Evolutionary conservation across 2,329 filamentous ascomycete genomes (phyloP).

Genomic region (Arthroderma uncinatum): DNA sequence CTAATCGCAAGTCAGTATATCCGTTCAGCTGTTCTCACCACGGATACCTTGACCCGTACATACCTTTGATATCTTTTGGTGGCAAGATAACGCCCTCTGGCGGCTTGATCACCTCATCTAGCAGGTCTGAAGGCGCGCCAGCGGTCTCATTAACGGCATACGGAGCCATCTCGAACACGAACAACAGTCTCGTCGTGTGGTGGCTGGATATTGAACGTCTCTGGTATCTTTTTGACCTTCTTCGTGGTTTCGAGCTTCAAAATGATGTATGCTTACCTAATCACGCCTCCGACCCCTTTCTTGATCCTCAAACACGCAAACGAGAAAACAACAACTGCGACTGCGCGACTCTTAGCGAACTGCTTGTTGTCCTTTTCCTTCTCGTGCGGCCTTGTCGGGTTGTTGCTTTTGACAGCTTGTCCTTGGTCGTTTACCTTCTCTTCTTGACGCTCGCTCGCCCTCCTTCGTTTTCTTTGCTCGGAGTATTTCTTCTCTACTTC

Average conservation of each 20-base stretch:
- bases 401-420: not conserved
- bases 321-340: not conserved
- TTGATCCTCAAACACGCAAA: conserved; percentile 2
- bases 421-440: not conserved
- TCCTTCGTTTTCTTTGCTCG: conserved; percentile 19
- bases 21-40: not conserved
- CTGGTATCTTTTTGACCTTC: not conserved
- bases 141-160: conserved; percentile 30
- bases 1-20: conserved; percentile 27
- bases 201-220: not conserved
- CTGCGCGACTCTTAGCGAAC: not conserved
- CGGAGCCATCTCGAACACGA: conserved; percentile 27
- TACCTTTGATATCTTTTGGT: conserved; percentile 66
- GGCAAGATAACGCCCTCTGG: conserved; percentile 78
- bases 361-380: not conserved
- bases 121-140: conserved; percentile 25
- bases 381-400: not conserved
- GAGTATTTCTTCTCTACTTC: conserved; percentile 7
- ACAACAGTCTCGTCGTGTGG: not conserved
- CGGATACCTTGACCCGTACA: conserved; percentile 12
- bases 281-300: not conserved
- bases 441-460: conserved; percentile 23
- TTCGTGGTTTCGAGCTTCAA: not conserved
- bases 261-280: not conserved
- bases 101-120: conserved; percentile 58